Conservation (phyloP, 2,329 filamentous ascomycete genomes). For the Fusarium mundagurra region DNA sequence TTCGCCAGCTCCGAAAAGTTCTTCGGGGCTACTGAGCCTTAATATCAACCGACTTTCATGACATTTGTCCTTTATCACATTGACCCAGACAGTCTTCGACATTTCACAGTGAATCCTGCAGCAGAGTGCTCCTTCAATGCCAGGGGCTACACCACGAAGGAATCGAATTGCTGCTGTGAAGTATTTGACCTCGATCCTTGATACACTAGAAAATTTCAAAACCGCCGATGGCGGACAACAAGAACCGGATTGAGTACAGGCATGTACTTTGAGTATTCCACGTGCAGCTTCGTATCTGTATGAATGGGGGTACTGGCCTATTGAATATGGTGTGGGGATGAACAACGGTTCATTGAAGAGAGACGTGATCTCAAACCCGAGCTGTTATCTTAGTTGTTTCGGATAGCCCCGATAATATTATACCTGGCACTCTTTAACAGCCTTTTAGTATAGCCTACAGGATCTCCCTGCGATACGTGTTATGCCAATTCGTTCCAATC, state of each 20-base stretch:
- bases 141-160: background rate
- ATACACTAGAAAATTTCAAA: background rate
- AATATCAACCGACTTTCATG: background rate
- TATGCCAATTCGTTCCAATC: background rate
- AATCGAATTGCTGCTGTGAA: background rate
- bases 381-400: background rate
- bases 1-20: background rate
- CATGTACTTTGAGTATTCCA: background rate
- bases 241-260: background rate
- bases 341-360: background rate
- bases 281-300: too few relatives aligned
- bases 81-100: too few relatives aligned
- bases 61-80: background rate
- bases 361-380: background rate
- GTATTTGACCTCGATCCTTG: background rate
- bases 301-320: background rate
- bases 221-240: background rate
- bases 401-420: background rate
- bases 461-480: accelerated
- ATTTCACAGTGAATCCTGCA: too few relatives aligned
- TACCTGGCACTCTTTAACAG: background rate
- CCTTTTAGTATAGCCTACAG: background rate
- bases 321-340: background rate
- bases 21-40: background rate
- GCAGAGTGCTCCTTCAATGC: background rate